Conservation (phyloP, 2,329 filamentous ascomycete genomes). For the Colletotrichum horii region DNA sequence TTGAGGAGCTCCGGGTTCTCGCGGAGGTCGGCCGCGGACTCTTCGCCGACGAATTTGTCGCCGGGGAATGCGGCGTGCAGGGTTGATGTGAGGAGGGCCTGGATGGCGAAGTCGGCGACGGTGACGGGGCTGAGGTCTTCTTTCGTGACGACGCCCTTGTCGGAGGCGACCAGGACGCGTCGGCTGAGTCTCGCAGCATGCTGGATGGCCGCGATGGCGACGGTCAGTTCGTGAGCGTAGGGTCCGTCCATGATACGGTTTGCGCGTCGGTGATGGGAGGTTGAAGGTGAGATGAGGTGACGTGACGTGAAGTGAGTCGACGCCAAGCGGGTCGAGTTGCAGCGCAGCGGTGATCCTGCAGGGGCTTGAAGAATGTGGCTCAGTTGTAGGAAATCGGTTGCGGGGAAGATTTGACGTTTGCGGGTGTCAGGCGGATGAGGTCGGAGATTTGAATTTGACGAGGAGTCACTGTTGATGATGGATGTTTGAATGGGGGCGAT, state of each 20-base stretch:
- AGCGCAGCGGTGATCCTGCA: not conserved
- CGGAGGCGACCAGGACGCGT: conserved; percentile 48
- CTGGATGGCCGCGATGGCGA: conserved; percentile 47
- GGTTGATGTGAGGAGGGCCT: conserved; percentile 57
- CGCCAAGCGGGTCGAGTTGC: not conserved
- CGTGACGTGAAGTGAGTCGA: not conserved
- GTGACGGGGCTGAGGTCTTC: conserved; percentile 63
- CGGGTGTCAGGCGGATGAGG: not conserved
- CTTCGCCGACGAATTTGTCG: conserved; percentile 61
- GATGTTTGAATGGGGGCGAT: not conserved
- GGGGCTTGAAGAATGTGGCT: not conserved
- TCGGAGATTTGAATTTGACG: not conserved
- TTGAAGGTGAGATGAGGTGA: not conserved
- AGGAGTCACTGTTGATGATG: not conserved
- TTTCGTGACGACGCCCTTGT: conserved; percentile 58
- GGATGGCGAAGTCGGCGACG: conserved; percentile 64
- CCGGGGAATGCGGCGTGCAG: conserved; percentile 55
- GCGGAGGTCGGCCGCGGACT: conserved; percentile 54
- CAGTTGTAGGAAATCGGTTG: not conserved
- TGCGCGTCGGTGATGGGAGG: not conserved
- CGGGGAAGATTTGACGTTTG: not conserved
- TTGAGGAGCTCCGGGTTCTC: conserved; percentile 45
- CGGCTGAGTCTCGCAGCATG: conserved; percentile 55
- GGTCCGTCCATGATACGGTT: conserved; percentile 44
- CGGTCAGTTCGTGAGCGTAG: conserved; percentile 45